Percentiles rank a stretch among this genome's conserved stretches.
Conservation (phyloP, 306 rosid species). For the Senna tora region DNA sequence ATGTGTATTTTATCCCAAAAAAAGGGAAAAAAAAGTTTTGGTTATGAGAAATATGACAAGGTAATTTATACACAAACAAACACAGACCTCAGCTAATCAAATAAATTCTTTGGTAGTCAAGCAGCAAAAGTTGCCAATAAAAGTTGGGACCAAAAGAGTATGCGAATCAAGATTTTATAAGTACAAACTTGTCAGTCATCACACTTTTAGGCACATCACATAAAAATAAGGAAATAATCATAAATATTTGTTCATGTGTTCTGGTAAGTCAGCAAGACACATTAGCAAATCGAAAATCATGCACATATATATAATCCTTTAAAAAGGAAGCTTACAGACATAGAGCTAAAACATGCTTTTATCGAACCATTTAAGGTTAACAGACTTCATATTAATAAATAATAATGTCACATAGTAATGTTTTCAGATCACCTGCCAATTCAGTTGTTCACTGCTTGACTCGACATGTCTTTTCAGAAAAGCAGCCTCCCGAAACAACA, state of each 20-base stretch:
- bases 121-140: neutral
- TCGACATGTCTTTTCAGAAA: conserved; percentile 46
- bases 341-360: neutral
- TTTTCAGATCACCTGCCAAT: conserved; percentile 61
- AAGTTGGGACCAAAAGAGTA: neutral
- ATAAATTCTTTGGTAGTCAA: neutral
- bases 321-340: conserved; percentile 5
- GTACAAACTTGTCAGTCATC: neutral
- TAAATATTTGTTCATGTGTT: neutral
- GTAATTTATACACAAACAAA: neutral
- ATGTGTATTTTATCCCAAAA: too few species aligned
- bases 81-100: neutral
- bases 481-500: conserved; percentile 63
- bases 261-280: conserved; percentile 15
- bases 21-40: too few species aligned
- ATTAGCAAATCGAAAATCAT: conserved; percentile 5
- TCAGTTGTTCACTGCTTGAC: conserved; percentile 45
- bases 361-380: conserved; percentile 17
- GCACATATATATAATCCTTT: neutral
- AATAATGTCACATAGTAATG: neutral
- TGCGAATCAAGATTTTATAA: neutral
- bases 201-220: neutral
- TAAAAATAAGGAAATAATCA: conserved; percentile 7
- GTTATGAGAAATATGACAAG: neutral
- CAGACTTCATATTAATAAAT: neutral